Evolutionary conservation across 306 rosid genomes (phyloP).

Genomic region (Cucurbita moschata): DNA sequence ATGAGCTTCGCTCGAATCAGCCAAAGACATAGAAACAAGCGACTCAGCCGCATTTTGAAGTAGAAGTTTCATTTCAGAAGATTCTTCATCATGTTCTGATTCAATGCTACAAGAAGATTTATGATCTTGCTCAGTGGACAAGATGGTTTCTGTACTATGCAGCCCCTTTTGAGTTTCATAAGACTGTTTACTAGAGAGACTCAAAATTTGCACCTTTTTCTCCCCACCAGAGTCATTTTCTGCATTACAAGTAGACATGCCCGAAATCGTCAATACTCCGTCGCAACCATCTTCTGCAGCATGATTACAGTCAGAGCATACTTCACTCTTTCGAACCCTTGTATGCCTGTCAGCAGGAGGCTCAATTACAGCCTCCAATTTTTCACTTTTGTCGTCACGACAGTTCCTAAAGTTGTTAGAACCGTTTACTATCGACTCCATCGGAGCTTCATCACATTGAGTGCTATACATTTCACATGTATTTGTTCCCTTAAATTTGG

Average conservation of each 20-base stretch:
- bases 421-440: background rate
- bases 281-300: background rate
- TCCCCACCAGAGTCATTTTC: background rate
- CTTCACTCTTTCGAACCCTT: background rate
- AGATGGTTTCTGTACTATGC: slow-evolving; percentile 10
- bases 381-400: background rate
- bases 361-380: background rate
- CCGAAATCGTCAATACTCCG: background rate
- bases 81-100: slow-evolving; percentile 15
- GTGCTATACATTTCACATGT: background rate
- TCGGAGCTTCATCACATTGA: background rate
- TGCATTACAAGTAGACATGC: background rate
- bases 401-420: background rate
- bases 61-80: slow-evolving; percentile 15
- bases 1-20: slow-evolving; percentile 8
- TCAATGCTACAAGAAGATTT: slow-evolving; percentile 16
- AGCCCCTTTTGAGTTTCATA: slow-evolving; percentile 10
- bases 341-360: background rate
- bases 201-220: background rate
- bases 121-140: slow-evolving; percentile 15
- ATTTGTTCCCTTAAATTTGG: slow-evolving; percentile 2
- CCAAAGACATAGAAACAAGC: slow-evolving; percentile 22
- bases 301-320: background rate
- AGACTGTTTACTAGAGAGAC: slow-evolving; percentile 9
- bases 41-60: slow-evolving; percentile 33